These are phyloP conservation scores for Podospora tetraspora DNA, from an alignment of 495 filamentous ascomycete genomes.

Conservation along the genomic window DNA sequence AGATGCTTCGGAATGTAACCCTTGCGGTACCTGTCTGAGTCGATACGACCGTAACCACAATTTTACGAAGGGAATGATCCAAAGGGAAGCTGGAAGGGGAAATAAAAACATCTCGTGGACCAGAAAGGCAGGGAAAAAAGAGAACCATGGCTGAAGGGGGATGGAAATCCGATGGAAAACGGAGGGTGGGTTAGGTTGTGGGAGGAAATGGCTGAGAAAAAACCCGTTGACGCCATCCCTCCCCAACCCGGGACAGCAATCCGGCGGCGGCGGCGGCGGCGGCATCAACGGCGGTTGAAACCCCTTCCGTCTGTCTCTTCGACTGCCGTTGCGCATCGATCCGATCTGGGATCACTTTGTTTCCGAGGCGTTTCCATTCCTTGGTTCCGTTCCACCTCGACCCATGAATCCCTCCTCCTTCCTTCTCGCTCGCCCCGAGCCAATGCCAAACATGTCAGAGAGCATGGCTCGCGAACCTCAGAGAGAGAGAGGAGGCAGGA, in stretches of 20 bases:
- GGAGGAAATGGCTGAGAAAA: background rate
- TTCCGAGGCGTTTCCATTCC: background rate
- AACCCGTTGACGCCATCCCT: background rate
- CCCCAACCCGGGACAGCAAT: background rate
- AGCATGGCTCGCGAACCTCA: background rate
- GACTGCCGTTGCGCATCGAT: background rate
- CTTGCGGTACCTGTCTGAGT: background rate
- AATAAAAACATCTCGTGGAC: background rate
- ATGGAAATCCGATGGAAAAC: background rate
- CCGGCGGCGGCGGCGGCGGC: too few relatives aligned
- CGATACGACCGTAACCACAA: background rate
- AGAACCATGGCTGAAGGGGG: background rate
- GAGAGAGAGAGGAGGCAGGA: background rate
- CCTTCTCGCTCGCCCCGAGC: background rate
- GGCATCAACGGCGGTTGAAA: background rate
- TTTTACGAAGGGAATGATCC: background rate
- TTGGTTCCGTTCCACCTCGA: background rate
- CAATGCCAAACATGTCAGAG: background rate
- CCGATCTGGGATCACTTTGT: background rate
- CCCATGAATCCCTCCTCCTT: background rate
- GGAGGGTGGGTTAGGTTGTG: background rate
- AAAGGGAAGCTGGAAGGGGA: background rate
- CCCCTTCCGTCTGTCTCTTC: background rate
- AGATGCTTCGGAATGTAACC: background rate
- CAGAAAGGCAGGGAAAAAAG: background rate